Conservation (phyloP, 2,329 filamentous ascomycete genomes). For the Proliferodiscus dingleyae region DNA sequence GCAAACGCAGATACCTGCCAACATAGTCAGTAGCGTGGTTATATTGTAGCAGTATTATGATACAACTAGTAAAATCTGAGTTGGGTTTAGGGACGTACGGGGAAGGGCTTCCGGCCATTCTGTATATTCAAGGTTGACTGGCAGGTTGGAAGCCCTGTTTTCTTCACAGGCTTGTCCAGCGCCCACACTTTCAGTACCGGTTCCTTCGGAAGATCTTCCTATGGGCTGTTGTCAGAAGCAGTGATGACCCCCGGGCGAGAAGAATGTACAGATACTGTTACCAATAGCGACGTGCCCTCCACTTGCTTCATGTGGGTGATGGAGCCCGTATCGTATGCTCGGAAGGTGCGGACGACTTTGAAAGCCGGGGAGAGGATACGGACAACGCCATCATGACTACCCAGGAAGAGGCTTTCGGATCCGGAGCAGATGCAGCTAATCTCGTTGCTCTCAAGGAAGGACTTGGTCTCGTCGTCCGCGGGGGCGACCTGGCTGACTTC, state of each 20-base stretch:
- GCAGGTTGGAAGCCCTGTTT: conserved; percentile 83
- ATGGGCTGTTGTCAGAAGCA: conserved; percentile 33
- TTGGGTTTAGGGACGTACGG: conserved; percentile 47
- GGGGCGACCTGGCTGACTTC: conserved; percentile 80
- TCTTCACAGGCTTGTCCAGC: conserved; percentile 88
- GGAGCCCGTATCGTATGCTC: conserved; percentile 71
- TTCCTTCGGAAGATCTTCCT: conserved; percentile 83
- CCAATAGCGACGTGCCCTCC: conserved; percentile 76
- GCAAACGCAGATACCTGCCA: conserved; percentile 78
- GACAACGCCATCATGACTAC: conserved; percentile 77
- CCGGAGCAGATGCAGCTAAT: conserved; percentile 81
- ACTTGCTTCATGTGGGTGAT: conserved; percentile 93
- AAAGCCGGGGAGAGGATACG: conserved; percentile 83
- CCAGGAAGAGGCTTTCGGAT: conserved; percentile 84
- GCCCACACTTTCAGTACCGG: conserved; percentile 97
- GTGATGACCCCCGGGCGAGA: not conserved
- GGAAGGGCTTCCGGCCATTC: conserved; percentile 88
- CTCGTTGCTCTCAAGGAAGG: conserved; percentile 76
- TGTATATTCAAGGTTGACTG: conserved; percentile 80
- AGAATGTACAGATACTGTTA: conserved; percentile 64
- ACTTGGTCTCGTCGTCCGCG: conserved; percentile 71
- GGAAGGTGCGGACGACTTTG: conserved; percentile 82
- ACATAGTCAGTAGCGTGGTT: not conserved
- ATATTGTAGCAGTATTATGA: not conserved
- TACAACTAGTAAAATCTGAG: not conserved